Evolutionary conservation across 2,329 filamentous ascomycete genomes (phyloP).

Genomic region (Rugonectria rugulosa): DNA sequence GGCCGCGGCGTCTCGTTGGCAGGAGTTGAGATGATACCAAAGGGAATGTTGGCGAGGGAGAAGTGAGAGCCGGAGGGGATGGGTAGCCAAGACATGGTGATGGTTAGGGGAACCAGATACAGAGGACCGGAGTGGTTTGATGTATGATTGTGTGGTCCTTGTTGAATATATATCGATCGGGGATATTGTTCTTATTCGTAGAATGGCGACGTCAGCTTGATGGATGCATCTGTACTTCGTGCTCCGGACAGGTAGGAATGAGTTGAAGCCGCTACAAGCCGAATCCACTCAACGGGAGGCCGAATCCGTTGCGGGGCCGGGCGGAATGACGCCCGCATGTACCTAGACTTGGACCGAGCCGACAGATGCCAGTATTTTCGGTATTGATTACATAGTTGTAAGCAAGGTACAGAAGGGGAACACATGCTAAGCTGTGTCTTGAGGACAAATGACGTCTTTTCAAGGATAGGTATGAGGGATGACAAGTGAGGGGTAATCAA

Average conservation of each 20-base stretch:
- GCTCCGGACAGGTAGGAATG: no score
- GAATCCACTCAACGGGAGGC: slow-evolving; percentile 2
- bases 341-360: slow-evolving; percentile 1
- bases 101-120: background rate
- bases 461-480: no score
- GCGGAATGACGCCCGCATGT: slow-evolving; percentile 22
- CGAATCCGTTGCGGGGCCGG: slow-evolving; percentile 19
- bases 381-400: no score
- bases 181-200: background rate
- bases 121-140: no score
- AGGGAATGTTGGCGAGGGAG: slow-evolving; percentile 79
- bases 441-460: no score
- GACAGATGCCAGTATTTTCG: background rate
- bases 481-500: no score
- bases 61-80: slow-evolving; percentile 44
- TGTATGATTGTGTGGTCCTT: background rate
- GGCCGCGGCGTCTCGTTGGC: slow-evolving; percentile 64
- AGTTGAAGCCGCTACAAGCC: slow-evolving; percentile 15
- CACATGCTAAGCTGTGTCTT: no score
- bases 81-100: slow-evolving; percentile 41
- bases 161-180: no score
- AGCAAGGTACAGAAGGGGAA: background rate
- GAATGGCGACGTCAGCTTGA: slow-evolving; percentile 13
- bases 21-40: slow-evolving; percentile 78
- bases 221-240: no score